Percentiles rank a stretch among this genome's conserved stretches.
These are phyloP conservation scores for Steccherinum ochraceum DNA, from an alignment of 768 basidiomycete species.

Conservation along the genomic window DNA sequence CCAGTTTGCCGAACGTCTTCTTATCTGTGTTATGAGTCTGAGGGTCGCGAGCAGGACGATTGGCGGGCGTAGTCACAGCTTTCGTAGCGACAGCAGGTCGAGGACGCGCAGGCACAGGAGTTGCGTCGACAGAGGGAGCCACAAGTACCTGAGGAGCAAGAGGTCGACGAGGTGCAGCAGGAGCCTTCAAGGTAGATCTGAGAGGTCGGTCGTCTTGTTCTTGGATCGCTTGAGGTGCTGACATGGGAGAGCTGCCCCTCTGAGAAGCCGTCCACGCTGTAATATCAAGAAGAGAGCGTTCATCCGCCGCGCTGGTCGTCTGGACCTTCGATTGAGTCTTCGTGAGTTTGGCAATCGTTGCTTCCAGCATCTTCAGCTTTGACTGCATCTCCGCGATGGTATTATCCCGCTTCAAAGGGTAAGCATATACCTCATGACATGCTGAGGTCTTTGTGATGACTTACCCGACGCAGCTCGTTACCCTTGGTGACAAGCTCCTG, in stretches of 20 bases:
- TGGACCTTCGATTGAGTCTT: conserved; percentile 19
- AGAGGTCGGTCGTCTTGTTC: too few species aligned
- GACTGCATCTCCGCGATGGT: conserved; percentile 22
- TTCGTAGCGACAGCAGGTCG: conserved; percentile 1
- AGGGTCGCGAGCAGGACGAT: not conserved
- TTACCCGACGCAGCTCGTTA: conserved; percentile 28
- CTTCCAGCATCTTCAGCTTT: conserved; percentile 23
- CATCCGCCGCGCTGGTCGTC: conserved; percentile 9
- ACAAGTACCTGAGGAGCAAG: not conserved
- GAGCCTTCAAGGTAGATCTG: not conserved
- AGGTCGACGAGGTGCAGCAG: conserved; percentile 2
- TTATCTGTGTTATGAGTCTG: conserved; percentile 1
- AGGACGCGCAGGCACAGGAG: conserved; percentile 2
- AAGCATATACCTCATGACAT: not conserved
- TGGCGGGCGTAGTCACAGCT: conserved; percentile 1
- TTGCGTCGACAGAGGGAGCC: conserved; percentile 6
- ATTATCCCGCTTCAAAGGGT: conserved; percentile 23
- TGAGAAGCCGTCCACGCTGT: conserved; percentile 22
- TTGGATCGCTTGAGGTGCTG: too few species aligned
- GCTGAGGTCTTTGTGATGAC: conserved; percentile 4
- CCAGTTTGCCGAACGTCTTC: conserved; percentile 17
- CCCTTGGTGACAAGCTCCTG: conserved; percentile 27
- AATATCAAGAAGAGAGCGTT: conserved; percentile 25
- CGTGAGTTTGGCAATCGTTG: conserved; percentile 23
- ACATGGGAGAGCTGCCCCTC: conserved; percentile 15